Base-by-base conservation (phyloP, 306 rosid species). In the Dalbergia oliveri region DNA sequence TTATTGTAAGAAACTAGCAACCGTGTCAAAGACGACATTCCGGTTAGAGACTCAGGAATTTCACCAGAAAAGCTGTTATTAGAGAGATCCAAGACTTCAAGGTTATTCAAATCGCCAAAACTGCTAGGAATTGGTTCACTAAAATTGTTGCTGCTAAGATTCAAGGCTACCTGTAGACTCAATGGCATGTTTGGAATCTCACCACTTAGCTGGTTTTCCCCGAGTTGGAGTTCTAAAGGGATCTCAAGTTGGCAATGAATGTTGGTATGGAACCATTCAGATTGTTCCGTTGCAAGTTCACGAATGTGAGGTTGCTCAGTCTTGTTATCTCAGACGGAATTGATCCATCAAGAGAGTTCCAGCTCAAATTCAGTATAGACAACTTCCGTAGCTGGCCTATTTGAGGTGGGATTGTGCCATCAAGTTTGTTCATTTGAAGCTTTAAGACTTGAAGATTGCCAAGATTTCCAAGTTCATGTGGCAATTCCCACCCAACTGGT, bases 11-110 rank as follows among this genome's bases (percentile, higher is more conserved):
- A 72, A 71, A 93, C 90, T 23, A 57, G 13, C 86, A 91, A 65
- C 44, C 37, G 84, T 14, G 91, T 86, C 91, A 95, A 84, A 72
- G 93, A 15, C 2, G 0, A 0, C 91, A 91, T 12, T n/a, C 0
- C 0, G 11, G 72, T 37, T 1, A 95, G 81, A 80, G 58, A 63
- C 0, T 1, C 0, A 5, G 98, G 97, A 49, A 95, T 80, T 33
- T 3, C 0, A 19, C 98, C 99, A 11, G 88, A 78, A 81, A 95
- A 95, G 0, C 3, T 43, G 91, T 95, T 95, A 77, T 91, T 72
- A 34, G 99, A 93, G 69, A 95, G 96, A 78, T 95, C 99, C 92
- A 90, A 74, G 31, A 95, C 71, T 89, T 89, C 96, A 4, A 93
- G 82, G 62, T 0, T 68, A 34, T 0, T 0, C 58, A 94, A 88